Evolutionary conservation across 2,329 filamentous ascomycete genomes (phyloP), one percentile per base, ranked within the genome.

Genomic region (Tympanopsis confertula): DNA sequence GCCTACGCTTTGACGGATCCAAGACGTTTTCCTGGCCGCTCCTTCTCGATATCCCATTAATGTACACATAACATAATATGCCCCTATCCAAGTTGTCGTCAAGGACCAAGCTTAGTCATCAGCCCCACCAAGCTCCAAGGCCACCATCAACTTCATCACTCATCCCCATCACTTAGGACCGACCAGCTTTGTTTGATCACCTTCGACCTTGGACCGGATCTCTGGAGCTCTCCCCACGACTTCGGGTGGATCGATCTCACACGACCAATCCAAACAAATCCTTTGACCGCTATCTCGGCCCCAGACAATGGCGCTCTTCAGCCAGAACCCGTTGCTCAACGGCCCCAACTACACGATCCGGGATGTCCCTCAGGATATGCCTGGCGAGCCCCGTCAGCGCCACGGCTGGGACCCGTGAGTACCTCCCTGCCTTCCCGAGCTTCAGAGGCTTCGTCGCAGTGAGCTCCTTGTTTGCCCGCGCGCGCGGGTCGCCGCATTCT

Each of bases 381-480:
- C 62, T 32, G 73, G 70, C 46, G 71, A 74, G 53, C 66, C 68
- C 43, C 69, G 73, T 50, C 65, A 91, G 67, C n/a, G n/a, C n/a
- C 88, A 93, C 64, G 77, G 79, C 50, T 95, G 95, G 67, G 88
- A 94, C 65, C 88, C 89, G 88, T 94, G 74, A 54, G 83, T 48
- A 36, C 24, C 36, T 30, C 14, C 19, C 14, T 18, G n/a, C n/a
- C 14, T 36, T 5, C 17, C 1, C n/a, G 13, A 13, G 17, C 19
- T 14, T 15, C 10, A 12, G 17, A 1, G 19, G 19, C 18, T 17
- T 5, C 7, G n/a, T 20, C 14, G n/a, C 4, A 18, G n/a, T 35
- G 20, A 35, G 5, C 22, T 38, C 20, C 14, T 13, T 18, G 15
- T 38, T 5, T 14, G 32, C 3, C 32, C 4, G 20, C 35, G 12